Conservation (phyloP, 208 protist species). For the Crithidia thermophila region DNA sequence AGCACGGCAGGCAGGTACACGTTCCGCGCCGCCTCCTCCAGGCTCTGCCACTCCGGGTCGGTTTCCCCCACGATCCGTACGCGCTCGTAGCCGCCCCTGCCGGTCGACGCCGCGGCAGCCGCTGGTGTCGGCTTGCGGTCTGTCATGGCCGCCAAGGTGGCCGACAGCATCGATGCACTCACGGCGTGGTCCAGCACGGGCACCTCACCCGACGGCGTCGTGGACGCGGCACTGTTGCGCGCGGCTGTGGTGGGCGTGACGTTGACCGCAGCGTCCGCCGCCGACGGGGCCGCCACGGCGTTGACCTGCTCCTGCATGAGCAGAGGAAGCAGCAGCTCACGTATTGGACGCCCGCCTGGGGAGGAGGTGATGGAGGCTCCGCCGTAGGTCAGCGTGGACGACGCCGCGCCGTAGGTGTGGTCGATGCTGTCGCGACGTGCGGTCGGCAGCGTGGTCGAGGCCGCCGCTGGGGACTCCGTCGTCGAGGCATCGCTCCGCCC, state of each 20-base stretch:
- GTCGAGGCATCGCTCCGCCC: background rate
- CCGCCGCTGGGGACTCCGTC: background rate
- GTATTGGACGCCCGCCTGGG: background rate
- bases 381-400: conserved; percentile 4
- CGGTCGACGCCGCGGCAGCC: no score
- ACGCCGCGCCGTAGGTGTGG: background rate
- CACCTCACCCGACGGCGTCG: background rate
- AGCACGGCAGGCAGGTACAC: conserved; percentile 19
- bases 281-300: background rate
- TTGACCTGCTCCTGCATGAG: conserved; percentile 20
- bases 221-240: background rate
- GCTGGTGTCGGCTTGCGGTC: background rate
- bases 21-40: conserved; percentile 30
- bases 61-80: conserved; percentile 5
- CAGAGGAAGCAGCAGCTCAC: conserved; percentile 16
- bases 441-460: background rate
- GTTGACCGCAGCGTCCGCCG: background rate
- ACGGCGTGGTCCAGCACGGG: background rate
- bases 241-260: background rate
- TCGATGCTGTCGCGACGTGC: background rate
- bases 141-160: conserved; percentile 2
- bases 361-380: background rate
- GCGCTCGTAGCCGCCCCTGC: background rate
- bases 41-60: conserved; percentile 52
- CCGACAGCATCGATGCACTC: conserved; percentile 10